Conservation (phyloP, 371 early-diverging fungal species). For the Apophysomyces sp. region DNA sequence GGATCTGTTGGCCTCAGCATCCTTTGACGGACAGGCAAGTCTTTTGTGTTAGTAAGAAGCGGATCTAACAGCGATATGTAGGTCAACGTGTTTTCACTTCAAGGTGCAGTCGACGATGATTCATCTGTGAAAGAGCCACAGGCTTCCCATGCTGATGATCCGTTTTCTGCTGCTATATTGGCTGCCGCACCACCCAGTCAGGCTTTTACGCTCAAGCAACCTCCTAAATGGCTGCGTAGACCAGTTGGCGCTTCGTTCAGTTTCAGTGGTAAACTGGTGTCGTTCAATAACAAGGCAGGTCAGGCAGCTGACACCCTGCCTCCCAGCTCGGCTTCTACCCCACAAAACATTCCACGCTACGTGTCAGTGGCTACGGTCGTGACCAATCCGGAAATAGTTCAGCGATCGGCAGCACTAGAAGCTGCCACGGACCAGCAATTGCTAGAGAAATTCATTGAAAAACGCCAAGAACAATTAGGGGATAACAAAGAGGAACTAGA, state of each 20-base stretch:
- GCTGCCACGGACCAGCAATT: constrained; percentile 52
- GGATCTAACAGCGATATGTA: constrained; percentile 6
- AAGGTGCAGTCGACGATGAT: constrained; percentile 50
- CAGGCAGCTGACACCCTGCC: constrained; percentile 44
- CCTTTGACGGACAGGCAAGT: constrained; percentile 83
- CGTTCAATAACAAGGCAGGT: constrained; percentile 59
- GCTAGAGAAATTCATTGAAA: constrained; percentile 58
- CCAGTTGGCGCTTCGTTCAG: constrained; percentile 90
- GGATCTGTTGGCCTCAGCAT: constrained; percentile 79
- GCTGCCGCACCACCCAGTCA: constrained; percentile 20
- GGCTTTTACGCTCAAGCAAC: constrained; percentile 64
- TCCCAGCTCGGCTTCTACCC: constrained; percentile 48
- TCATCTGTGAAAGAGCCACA: constrained; percentile 9
- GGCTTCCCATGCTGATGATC: constrained; percentile 56
- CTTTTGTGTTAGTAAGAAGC: neutral
- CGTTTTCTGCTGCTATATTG: constrained; percentile 58
- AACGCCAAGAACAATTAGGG: constrained; percentile 36
- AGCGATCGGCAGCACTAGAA: constrained; percentile 66
- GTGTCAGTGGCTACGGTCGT: constrained; percentile 53
- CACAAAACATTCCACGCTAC: constrained; percentile 37
- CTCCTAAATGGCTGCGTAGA: constrained; percentile 95
- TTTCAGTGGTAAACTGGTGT: constrained; percentile 87
- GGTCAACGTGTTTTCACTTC: constrained; percentile 83
- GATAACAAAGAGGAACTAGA: constrained; percentile 54
- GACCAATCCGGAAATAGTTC: constrained; percentile 64